These are phyloP conservation scores for Diaporthe citri DNA, from an alignment of 2,329 filamentous ascomycete species.

Conservation along the genomic window DNA sequence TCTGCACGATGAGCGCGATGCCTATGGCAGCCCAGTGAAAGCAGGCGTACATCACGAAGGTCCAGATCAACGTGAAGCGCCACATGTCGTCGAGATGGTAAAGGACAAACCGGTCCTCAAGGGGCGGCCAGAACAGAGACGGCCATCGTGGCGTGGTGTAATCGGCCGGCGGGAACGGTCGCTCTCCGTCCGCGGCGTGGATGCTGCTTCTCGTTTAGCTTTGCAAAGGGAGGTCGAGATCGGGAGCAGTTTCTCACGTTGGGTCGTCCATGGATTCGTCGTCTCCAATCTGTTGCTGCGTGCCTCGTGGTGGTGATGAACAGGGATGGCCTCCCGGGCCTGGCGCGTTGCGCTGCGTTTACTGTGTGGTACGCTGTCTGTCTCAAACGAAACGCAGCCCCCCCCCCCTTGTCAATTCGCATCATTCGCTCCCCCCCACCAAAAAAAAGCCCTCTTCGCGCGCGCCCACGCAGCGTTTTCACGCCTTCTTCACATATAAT, in stretches of 20 bases:
- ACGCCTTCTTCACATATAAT: too few species aligned
- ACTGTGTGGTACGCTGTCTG: not conserved
- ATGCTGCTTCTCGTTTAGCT: constrained; percentile 31
- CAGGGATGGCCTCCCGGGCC: constrained; percentile 20
- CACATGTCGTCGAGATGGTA: constrained; percentile 84
- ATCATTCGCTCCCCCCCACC: too few species aligned
- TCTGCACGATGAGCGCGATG: constrained; percentile 81
- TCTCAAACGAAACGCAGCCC: too few species aligned
- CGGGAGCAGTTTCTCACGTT: constrained; percentile 2
- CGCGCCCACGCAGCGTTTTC: too few species aligned
- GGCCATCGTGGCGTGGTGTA: constrained; percentile 83
- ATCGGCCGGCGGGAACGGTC: constrained; percentile 58
- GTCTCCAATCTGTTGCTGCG: not conserved
- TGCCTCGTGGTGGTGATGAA: constrained; percentile 21
- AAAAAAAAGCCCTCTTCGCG: too few species aligned
- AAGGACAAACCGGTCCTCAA: constrained; percentile 68
- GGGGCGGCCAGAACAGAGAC: constrained; percentile 81
- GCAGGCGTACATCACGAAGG: constrained; percentile 79
- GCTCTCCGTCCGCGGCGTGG: constrained; percentile 33
- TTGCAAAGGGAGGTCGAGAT: too few species aligned
- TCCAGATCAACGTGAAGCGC: constrained; percentile 91
- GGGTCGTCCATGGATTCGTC: constrained; percentile 17
- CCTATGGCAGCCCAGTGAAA: constrained; percentile 80
- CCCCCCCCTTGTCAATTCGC: too few species aligned
- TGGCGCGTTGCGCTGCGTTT: not conserved